Evolutionary conservation across 768 basidiomycete species (phyloP).

Genomic region (Tulasnella calospora): DNA sequence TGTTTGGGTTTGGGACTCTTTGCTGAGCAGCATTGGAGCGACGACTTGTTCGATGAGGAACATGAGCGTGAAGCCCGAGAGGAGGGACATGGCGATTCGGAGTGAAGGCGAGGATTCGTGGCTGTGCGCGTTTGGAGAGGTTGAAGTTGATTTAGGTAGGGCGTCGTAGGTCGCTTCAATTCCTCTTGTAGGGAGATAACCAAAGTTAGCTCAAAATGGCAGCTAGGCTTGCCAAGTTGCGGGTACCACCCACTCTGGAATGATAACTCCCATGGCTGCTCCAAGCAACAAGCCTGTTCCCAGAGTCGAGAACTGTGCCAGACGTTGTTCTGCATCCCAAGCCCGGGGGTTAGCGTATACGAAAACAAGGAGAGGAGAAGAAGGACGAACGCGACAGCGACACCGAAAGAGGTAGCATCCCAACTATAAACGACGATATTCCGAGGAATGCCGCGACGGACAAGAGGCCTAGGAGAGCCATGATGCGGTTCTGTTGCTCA

Average conservation of each 20-base stretch:
- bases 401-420: slow-evolving; percentile 71
- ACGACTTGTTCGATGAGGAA: slow-evolving; percentile 57
- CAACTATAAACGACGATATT: slow-evolving; percentile 51
- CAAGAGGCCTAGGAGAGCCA: slow-evolving; percentile 36
- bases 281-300: slow-evolving; percentile 85
- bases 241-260: slow-evolving; percentile 74
- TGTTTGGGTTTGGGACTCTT: not conserved
- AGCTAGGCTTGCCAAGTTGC: not conserved
- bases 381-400: slow-evolving; percentile 58
- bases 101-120: slow-evolving; percentile 44
- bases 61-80: slow-evolving; percentile 52
- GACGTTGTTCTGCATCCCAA: slow-evolving; percentile 39
- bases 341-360: not conserved
- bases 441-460: slow-evolving; percentile 37
- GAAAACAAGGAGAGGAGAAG: not conserved
- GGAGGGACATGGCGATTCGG: slow-evolving; percentile 57
- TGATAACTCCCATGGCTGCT: slow-evolving; percentile 83
- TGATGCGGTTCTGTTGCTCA: slow-evolving; percentile 21
- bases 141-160: slow-evolving; percentile 36
- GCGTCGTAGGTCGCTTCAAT: slow-evolving; percentile 53
- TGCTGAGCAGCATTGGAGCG: slow-evolving; percentile 31
- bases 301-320: slow-evolving; percentile 49
- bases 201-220: slow-evolving; percentile 1
- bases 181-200: slow-evolving; percentile 48
- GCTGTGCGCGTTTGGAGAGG: not conserved